phyloP scores from a whole-genome alignment of 2,329 filamentous ascomycete species.

The Neoarthrinium moseri region DNA sequence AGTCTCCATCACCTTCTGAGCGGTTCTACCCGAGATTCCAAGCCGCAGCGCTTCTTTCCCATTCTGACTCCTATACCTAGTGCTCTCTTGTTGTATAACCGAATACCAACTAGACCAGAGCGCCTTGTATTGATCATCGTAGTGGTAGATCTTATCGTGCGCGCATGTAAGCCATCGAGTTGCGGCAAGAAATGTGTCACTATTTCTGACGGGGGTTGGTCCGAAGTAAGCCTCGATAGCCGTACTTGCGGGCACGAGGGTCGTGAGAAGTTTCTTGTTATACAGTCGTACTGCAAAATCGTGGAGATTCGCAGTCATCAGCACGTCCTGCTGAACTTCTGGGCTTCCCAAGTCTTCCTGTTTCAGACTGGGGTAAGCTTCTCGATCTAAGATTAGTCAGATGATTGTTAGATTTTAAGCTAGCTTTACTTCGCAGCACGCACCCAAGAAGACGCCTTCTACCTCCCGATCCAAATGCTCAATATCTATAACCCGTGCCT shows the following conservation, averaged over 20 bases:
- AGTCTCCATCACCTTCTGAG: neutral
- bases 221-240: neutral
- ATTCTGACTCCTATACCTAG: neutral
- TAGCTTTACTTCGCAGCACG: neutral
- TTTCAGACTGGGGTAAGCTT: neutral
- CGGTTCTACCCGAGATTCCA: neutral
- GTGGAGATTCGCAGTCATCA: neutral
- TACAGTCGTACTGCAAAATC: neutral
- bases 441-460: neutral
- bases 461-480: neutral
- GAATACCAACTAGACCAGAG: neutral
- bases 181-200: neutral
- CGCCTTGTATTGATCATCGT: neutral
- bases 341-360: neutral
- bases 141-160: neutral
- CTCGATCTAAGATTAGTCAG: neutral
- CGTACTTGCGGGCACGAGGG: neutral
- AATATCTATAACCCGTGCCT: neutral
- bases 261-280: neutral
- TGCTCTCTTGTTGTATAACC: neutral
- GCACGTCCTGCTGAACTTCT: neutral
- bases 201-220: neutral
- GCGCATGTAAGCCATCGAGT: neutral
- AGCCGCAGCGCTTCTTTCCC: neutral
- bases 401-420: too few species aligned